Conservation (phyloP, 1,284 basidiomycete genomes). For the Mycena citricolor region DNA sequence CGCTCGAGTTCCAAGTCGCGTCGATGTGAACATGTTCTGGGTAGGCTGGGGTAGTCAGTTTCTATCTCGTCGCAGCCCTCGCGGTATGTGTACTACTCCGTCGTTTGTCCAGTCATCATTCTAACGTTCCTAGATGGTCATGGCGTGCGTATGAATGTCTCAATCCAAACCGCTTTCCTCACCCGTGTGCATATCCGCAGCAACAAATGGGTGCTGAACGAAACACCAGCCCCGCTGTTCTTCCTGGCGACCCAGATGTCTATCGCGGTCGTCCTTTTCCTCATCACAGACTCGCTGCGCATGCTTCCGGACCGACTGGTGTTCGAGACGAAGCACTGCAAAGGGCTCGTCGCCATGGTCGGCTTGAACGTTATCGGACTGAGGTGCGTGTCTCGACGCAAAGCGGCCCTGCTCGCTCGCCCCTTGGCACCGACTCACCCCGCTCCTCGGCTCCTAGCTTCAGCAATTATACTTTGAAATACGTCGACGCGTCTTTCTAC, state of each 20-base stretch:
- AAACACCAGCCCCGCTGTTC: slow-evolving; percentile 73
- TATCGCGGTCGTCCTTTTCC: slow-evolving; percentile 77
- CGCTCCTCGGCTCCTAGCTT: slow-evolving; percentile 47
- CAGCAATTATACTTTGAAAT: slow-evolving; percentile 89
- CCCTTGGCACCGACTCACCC: slow-evolving; percentile 2
- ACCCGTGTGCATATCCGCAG: slow-evolving; percentile 39
- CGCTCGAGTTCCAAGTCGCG: background rate
- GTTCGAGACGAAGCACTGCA: slow-evolving; percentile 61
- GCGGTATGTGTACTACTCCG: slow-evolving; percentile 52
- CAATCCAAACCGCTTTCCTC: slow-evolving; percentile 3
- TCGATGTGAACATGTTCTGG: slow-evolving; percentile 1
- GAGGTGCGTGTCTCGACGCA: slow-evolving; percentile 52
- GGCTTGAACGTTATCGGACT: slow-evolving; percentile 76
- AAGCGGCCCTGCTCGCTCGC: too few relatives aligned
- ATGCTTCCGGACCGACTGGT: slow-evolving; percentile 61
- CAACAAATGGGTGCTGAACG: slow-evolving; percentile 79
- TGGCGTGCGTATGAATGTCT: slow-evolving; percentile 55
- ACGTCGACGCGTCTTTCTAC: slow-evolving; percentile 90
- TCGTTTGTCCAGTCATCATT: background rate
- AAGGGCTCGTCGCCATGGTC: slow-evolving; percentile 73
- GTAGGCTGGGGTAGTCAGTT: slow-evolving; percentile 66
- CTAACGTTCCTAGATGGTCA: slow-evolving; percentile 74
- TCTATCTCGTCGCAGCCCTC: slow-evolving; percentile 81
- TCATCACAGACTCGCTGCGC: slow-evolving; percentile 59
- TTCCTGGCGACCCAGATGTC: slow-evolving; percentile 81